phyloP scores from a whole-genome alignment of 208 protist species.

The Zelonia costaricensis region DNA sequence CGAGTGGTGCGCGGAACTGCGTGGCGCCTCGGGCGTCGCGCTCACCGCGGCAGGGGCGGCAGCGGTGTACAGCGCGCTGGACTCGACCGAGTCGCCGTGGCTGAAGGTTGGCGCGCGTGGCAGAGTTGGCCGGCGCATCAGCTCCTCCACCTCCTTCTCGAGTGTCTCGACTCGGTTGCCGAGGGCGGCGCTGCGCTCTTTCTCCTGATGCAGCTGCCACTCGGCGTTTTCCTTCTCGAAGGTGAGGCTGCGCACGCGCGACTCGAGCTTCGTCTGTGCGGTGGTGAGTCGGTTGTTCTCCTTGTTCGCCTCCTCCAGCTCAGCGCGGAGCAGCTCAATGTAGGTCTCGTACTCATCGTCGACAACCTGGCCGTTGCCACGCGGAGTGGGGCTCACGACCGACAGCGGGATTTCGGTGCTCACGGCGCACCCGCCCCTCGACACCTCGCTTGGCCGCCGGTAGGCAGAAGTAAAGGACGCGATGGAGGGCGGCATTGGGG shows the following conservation, averaged over 20 bases:
- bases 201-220: slow-evolving; percentile 53
- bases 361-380: slow-evolving; percentile 2
- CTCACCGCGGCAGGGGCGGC: neutral
- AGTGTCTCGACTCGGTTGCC: slow-evolving; percentile 42
- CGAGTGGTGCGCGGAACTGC: neutral
- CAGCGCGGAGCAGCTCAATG: slow-evolving; percentile 49
- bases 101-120: neutral
- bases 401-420: slow-evolving; percentile 19
- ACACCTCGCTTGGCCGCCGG: slow-evolving; percentile 1
- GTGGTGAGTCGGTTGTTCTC: slow-evolving; percentile 49
- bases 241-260: slow-evolving; percentile 37
- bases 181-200: slow-evolving; percentile 48
- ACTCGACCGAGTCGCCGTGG: neutral
- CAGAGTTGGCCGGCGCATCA: slow-evolving; percentile 21
- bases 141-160: slow-evolving; percentile 40
- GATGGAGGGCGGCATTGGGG: neutral
- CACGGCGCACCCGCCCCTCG: neutral
- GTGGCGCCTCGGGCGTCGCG: neutral
- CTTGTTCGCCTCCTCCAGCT: slow-evolving; percentile 42
- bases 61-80: neutral
- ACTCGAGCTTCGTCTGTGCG: slow-evolving; percentile 52
- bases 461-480: neutral
- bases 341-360: slow-evolving; percentile 29
- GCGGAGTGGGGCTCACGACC: neutral
- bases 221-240: slow-evolving; percentile 71